Conservation (phyloP, 768 basidiomycete species). For the Saitozyma podzolica region DNA sequence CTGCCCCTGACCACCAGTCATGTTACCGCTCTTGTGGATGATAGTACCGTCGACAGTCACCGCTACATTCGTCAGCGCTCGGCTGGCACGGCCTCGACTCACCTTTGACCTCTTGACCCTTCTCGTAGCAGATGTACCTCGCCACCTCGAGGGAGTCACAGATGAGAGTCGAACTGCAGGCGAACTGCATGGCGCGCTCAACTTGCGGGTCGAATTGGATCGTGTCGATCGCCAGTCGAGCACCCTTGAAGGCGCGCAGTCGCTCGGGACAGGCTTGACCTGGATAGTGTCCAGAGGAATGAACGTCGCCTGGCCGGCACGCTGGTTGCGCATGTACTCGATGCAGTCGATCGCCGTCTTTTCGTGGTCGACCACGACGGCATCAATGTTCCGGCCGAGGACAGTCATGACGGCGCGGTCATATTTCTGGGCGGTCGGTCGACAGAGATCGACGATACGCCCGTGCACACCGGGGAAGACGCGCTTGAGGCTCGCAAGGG, state of each 20-base stretch:
- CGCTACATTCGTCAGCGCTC: constrained; percentile 57
- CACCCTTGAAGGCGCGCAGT: constrained; percentile 85
- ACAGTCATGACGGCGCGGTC: constrained; percentile 88
- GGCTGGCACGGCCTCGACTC: constrained; percentile 22
- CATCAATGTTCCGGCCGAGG: constrained; percentile 90
- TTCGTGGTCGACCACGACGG: constrained; percentile 94
- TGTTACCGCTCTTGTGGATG: constrained; percentile 95
- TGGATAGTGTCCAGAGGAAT: constrained; percentile 98
- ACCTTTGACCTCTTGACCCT: constrained; percentile 97
- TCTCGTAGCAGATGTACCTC: constrained; percentile 84
- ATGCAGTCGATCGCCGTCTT: constrained; percentile 97
- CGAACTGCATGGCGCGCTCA: constrained; percentile 93
- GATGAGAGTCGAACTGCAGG: constrained; percentile 89
- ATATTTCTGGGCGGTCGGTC: constrained; percentile 88
- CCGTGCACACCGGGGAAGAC: constrained; percentile 94
- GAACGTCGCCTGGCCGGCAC: constrained; percentile 94
- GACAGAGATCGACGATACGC: constrained; percentile 88
- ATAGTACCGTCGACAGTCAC: constrained; percentile 95
- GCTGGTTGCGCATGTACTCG: constrained; percentile 95
- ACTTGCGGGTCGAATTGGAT: constrained; percentile 78
- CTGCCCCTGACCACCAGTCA: constrained; percentile 88
- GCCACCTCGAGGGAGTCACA: constrained; percentile 97
- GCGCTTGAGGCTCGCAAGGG: constrained; percentile 74
- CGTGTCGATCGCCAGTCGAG: constrained; percentile 80
- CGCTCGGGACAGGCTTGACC: constrained; percentile 89